Base-by-base conservation (phyloP, 768 basidiomycete genomes). In the Postia placenta region DNA sequence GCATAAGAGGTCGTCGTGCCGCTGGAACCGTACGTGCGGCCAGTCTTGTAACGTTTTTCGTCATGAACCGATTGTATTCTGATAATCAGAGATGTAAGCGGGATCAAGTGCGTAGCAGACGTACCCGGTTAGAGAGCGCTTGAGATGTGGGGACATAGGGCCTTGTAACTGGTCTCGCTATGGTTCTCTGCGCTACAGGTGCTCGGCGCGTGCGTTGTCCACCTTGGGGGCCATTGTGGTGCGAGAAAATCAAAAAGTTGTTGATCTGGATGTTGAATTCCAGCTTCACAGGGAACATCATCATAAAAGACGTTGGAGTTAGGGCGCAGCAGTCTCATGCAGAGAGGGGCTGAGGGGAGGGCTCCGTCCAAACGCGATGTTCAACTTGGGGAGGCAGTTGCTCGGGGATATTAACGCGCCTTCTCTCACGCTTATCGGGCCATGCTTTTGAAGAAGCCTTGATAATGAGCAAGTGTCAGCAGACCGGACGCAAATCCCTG, bases 221-320 rank as follows among this genome's bases (percentile, higher is more conserved):
- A 14, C 9, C 9, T 22, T 39, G 38, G 6, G 38, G 15, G 7
- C 38, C 38, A 39, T 39, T 9, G 9, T 22, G 38, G 20, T 39
- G 12, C 7, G 38, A 39, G 38, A 39, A 6, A 17, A 39, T 11
- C 38, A 39, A 39, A 17, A 39, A 39, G 38, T 39, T 9, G 45
- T 45, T 45, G 45, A 45, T 3, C 45, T 45, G 45, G 5, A 45
- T 45, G 20, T 35, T 45, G 23, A 45, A n/a, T n/a, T 33, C 17
- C 19, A 45, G 22, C 45, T 45, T 45, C n/a, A 45, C 26, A 5
- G 45, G 45, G 11, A 45, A 33, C 3, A 45, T 11, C 45, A 45
- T 45, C 33, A 24, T 9, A 39, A 6, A 6, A 19, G 38, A n/a
- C n/a, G n/a, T n/a, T n/a, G n/a, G n/a, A n/a, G n/a, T n/a, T n/a